Evolutionary conservation across 176 grass and related monocot genomes (phyloP), one percentile per base, ranked within the genome.

Genomic region (Raddia guianensis): DNA sequence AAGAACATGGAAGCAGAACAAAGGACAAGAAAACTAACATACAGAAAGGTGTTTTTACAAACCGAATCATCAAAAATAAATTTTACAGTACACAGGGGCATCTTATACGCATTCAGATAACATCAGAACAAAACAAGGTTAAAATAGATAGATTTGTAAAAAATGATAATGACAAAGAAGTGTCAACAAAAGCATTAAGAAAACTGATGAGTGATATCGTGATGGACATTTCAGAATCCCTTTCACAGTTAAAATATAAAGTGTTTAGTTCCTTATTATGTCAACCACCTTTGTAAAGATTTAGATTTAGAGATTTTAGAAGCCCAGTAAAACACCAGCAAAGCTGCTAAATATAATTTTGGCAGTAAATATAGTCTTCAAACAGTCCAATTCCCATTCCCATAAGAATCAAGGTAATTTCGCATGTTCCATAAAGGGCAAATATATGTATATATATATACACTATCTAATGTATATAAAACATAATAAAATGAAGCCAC

Each of bases 1-100:
- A 94, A 91, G 67, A 84, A 79, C 63, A 78, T 77, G 51, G 12
- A 43, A 44, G 8, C 15, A 66, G 16, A 76, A 83, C 53, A 77
- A 55, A 50, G n/a, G 32, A 61, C 67, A 40, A 67, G 58, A 86
- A 67, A 13, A 67, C 45, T 59, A 60, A 77, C 12, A 13, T 18
- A 45, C 51, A 70, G 20, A 9, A 74, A 55, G 51, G 21, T 56
- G 55, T 65, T 8, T 21, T 14, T 50, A 56, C 10, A 77, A 19
- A 9, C 4, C 19, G 32, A 64, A 77, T 57, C 33, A 66, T 81
- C 59, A 61, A 43, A 79, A 14, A 12, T 70, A 59, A 42, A 85
- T 65, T 27, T 49, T 65, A 89, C 42, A 81, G 44, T 63, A 76
- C 71, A 43, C 32, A 43, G 72, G 19, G 11, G 12, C 45, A 84